Conservation (phyloP, 2,329 filamentous ascomycete genomes). For the Ophiocordyceps robertsii region DNA sequence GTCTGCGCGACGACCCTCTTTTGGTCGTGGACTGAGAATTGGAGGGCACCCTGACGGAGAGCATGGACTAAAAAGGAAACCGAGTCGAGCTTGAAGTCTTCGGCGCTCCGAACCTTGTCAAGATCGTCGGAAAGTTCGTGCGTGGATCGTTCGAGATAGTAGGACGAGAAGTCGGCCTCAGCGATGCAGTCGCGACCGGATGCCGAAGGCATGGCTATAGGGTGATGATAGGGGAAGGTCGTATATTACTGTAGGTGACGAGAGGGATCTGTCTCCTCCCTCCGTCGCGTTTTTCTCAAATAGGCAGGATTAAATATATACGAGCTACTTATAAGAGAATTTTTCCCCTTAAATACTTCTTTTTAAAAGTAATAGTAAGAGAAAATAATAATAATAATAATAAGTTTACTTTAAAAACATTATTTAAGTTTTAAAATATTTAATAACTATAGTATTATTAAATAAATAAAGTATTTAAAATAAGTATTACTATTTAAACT, state of each 20-base stretch:
- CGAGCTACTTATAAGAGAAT: background rate
- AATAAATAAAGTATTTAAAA: too few species aligned
- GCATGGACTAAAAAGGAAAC: slow-evolving; percentile 54
- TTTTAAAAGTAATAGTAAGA: too few species aligned
- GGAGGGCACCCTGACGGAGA: slow-evolving; percentile 50
- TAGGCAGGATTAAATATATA: background rate
- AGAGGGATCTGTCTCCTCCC: background rate
- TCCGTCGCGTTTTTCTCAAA: background rate
- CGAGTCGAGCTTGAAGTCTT: slow-evolving; percentile 56
- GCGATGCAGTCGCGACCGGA: background rate
- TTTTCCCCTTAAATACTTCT: too few species aligned
- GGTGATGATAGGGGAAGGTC: too few species aligned
- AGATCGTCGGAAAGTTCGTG: slow-evolving; percentile 62
- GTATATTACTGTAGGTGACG: too few species aligned
- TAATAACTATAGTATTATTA: too few species aligned
- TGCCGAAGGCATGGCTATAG: slow-evolving; percentile 3
- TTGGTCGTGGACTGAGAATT: slow-evolving; percentile 37
- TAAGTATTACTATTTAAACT: too few species aligned
- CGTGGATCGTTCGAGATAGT: slow-evolving; percentile 57
- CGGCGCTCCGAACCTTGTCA: slow-evolving; percentile 52
- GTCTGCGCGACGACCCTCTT: slow-evolving; percentile 5
- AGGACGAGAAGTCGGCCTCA: slow-evolving; percentile 40
- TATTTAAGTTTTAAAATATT: too few species aligned
- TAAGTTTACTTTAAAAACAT: too few species aligned
- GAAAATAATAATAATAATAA: too few species aligned